These are phyloP conservation scores for Aristolochia contorta DNA, from an alignment of 164 flowering plant genomes.

Conservation along the genomic window DNA sequence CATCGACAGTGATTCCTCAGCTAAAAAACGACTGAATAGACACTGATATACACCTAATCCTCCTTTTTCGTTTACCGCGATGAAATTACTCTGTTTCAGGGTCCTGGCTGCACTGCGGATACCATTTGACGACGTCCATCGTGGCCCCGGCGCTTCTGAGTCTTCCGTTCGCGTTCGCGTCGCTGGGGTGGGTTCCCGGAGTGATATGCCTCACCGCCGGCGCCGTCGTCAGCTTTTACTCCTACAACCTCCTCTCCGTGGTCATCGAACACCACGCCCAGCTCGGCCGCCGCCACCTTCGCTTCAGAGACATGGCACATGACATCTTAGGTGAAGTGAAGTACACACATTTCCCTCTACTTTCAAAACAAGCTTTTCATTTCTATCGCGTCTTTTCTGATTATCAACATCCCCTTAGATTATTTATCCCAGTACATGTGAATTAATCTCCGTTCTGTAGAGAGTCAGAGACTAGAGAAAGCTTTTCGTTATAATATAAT, in stretches of 20 bases:
- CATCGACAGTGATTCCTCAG: no score
- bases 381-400: no score
- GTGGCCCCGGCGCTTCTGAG: slow-evolving; percentile 83
- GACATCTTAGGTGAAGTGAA: slow-evolving; percentile 75
- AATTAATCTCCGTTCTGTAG: no score
- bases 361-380: no score
- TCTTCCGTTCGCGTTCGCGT: slow-evolving; percentile 69
- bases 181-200: slow-evolving; percentile 74
- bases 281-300: slow-evolving; percentile 59
- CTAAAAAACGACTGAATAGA: no score
- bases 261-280: slow-evolving; percentile 81
- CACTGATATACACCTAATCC: no score
- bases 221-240: slow-evolving; percentile 70
- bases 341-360: no score
- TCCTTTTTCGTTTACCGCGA: no score
- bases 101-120: slow-evolving; percentile 89
- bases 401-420: no score
- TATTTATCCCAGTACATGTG: no score
- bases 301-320: slow-evolving; percentile 85
- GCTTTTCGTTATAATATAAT: no score
- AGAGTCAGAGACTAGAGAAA: no score
- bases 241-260: slow-evolving; percentile 69
- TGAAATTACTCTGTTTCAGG: slow-evolving; percentile 41
- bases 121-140: slow-evolving; percentile 83
- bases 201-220: slow-evolving; percentile 38